phyloP scores from a whole-genome alignment of 108 stramenopile genomes.

The Cyclotella choctawhatcheeana region DNA sequence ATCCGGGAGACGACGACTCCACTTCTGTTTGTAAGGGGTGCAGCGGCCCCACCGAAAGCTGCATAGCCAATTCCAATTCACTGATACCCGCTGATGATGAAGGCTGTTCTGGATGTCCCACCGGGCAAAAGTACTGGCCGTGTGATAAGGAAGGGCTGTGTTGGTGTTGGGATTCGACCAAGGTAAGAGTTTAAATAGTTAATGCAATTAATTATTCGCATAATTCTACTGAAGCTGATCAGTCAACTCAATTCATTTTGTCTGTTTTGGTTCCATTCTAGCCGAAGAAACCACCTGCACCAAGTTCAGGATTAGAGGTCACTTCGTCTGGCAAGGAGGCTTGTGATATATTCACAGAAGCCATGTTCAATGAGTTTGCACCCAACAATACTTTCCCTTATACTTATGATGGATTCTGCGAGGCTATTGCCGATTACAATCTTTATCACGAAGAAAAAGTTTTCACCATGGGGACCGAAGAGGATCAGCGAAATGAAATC shows the following conservation, averaged over 20 bases:
- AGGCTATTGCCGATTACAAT: conserved; percentile 40
- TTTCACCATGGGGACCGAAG: conserved; percentile 35
- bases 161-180: no score
- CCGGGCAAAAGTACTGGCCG: conserved; percentile 42
- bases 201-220: not conserved
- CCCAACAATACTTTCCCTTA: conserved; percentile 48
- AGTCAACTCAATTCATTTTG: conserved; percentile 11
- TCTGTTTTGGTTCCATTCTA: conserved; percentile 47
- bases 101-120: conserved; percentile 21
- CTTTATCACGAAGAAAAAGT: conserved; percentile 37
- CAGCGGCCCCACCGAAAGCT: conserved; percentile 20
- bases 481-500: conserved; percentile 18
- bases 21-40: conserved; percentile 29
- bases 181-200: no score
- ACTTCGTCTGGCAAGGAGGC: conserved; percentile 2
- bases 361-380: conserved; percentile 17
- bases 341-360: conserved; percentile 30
- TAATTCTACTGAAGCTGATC: not conserved
- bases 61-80: conserved; percentile 40
- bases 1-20: conserved; percentile 13
- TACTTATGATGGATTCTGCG: conserved; percentile 42
- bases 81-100: conserved; percentile 35
- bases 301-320: conserved; percentile 23
- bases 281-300: conserved; percentile 49
- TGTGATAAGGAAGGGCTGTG: no score